phyloP scores from a whole-genome alignment of 495 filamentous ascomycete genomes.

The Lasiosphaeriaceae sp. region DNA sequence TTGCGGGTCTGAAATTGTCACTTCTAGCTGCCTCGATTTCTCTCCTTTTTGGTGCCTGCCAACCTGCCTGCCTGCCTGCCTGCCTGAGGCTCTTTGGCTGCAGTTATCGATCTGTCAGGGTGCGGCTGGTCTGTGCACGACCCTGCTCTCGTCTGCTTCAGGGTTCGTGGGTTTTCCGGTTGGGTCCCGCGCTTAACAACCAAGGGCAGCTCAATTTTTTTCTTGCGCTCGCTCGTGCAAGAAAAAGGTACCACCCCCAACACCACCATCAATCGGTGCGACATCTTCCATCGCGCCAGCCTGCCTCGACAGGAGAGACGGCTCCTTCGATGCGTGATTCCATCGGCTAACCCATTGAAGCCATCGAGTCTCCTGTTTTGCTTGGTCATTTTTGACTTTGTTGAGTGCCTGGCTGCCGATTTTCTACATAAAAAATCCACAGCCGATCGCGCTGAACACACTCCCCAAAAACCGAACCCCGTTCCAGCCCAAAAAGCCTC shows the following conservation, averaged over 20 bases:
- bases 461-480: slow-evolving; percentile 9
- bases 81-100: slow-evolving; percentile 10
- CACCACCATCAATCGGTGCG: slow-evolving; percentile 12
- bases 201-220: slow-evolving; percentile 13
- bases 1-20: too few species aligned
- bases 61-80: not conserved
- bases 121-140: not conserved
- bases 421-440: not conserved
- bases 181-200: slow-evolving; percentile 15
- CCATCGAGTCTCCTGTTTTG: slow-evolving; percentile 10
- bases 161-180: not conserved
- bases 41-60: not conserved
- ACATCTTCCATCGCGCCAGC: slow-evolving; percentile 15
- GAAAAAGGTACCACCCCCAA: slow-evolving; percentile 10
- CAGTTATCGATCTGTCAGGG: not conserved
- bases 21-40: too few species aligned
- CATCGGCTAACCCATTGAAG: slow-evolving; percentile 13
- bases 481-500: slow-evolving; percentile 9
- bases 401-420: not conserved
- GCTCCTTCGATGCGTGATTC: slow-evolving; percentile 15
- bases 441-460: slow-evolving; percentile 1
- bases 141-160: too few species aligned
- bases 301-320: slow-evolving; percentile 12
- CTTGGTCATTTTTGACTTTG: not conserved
- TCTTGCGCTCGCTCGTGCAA: slow-evolving; percentile 14